Conservation (phyloP, 805 yeast genomes). For the Komagataella kurtzmanii region DNA sequence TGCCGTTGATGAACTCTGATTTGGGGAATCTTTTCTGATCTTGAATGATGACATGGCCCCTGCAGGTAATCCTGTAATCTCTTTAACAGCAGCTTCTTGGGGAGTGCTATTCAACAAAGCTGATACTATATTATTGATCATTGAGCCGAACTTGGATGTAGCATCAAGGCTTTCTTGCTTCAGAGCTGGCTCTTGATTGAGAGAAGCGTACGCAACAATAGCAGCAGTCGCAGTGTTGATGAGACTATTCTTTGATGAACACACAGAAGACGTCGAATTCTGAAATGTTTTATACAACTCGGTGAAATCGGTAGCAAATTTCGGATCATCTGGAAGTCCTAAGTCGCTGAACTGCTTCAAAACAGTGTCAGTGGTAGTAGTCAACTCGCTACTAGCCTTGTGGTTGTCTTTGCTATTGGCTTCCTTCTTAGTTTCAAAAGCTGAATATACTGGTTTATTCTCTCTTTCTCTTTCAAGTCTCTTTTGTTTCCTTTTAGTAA, state of each 20-base stretch:
- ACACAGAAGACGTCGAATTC: neutral
- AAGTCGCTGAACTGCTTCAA: constrained; percentile 21
- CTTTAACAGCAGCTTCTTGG: constrained; percentile 6
- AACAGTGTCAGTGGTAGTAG: constrained; percentile 14
- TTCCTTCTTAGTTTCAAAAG: constrained; percentile 2
- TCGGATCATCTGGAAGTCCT: constrained; percentile 8
- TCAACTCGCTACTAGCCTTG: constrained; percentile 9
- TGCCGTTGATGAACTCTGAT: constrained; percentile 4
- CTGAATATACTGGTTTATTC: neutral
- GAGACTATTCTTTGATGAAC: constrained; percentile 7
- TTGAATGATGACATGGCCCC: constrained; percentile 18
- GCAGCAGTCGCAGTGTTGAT: constrained; percentile 24
- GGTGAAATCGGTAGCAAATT: constrained; percentile 1
- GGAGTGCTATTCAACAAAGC: constrained; percentile 7
- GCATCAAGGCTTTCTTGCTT: constrained; percentile 6
- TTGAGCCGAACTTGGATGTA: constrained; percentile 8
- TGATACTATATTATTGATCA: constrained; percentile 9
- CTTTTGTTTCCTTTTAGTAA: constrained; percentile 47
- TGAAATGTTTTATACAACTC: neutral
- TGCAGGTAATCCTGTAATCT: constrained; percentile 13
- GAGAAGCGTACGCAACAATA: constrained; percentile 21
- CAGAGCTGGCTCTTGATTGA: constrained; percentile 7
- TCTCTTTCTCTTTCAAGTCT: constrained; percentile 34
- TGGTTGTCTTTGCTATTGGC: neutral
- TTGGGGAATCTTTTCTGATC: constrained; percentile 7